Evolutionary conservation across 805 yeast species (phyloP), one percentile per base, ranked within the genome.

Genomic region (Isabelozyma pseudorhagii): DNA sequence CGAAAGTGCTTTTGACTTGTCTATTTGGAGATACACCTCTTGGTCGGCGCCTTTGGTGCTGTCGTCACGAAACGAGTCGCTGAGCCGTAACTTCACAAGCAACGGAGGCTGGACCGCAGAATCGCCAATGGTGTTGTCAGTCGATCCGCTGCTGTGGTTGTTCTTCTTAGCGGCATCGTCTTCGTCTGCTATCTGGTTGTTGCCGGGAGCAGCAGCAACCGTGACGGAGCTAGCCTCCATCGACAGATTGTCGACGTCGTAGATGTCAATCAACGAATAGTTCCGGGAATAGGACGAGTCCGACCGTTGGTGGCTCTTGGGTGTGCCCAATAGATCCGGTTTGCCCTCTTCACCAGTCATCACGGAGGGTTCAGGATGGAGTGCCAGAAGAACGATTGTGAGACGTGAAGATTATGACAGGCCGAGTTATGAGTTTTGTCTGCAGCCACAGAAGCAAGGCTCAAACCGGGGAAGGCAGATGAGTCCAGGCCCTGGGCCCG

Each of bases 201-300:
- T 8, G n/a, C n/a, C 36, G 36, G 10, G 10, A 8, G 10, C 5
- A 31, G 36, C 25, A 21, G 36, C n/a, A 31, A 8, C 36, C 8
- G 25, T 31, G 36, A 13, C 49, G 38, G 25, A 46, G 25, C 25
- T 18, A 18, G 46, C 14, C 4, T 21, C 40, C 17, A 45, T 38
- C 27, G 45, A 41, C 29, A 63, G 62, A 31, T 60, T 56, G 15
- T 63, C 69, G 15, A 45, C 49, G 21, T 58, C 71, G 49, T 74
- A 74, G 50, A 62, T 67, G 48, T 72, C 74, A 21, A 74, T 58
- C 14, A 74, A 50, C 13, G 77, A 71, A 52, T 68, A 71, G 56
- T 63, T 71, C 41, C 63, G 57, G 7, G 77, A 71, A 50, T 62
- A 60, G 7, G 59, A 58, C 9, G 75, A 69, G 1, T 63, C 69